Evolutionary conservation across 2,329 filamentous ascomycete genomes (phyloP).

Genomic region (Plectosphaerella cucumerina): DNA sequence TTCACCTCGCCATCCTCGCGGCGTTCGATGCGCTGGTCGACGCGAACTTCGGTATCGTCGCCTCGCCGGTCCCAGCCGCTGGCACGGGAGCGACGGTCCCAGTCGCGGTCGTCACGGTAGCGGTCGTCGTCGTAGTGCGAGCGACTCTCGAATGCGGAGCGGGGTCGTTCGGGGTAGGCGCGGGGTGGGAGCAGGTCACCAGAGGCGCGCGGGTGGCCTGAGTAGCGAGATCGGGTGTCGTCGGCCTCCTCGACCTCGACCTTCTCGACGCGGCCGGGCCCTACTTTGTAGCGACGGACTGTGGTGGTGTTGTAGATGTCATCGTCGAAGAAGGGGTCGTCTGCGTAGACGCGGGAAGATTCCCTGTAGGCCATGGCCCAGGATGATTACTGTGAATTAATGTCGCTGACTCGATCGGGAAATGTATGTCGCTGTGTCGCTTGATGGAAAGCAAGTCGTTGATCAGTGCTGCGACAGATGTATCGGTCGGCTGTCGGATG

Average conservation of each 20-base stretch:
- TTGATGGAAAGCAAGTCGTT: too few relatives aligned
- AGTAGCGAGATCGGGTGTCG: conserved; percentile 39
- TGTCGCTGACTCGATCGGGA: too few relatives aligned
- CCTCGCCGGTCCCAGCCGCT: conserved; percentile 14
- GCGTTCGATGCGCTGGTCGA: conserved; percentile 36
- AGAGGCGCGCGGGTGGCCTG: conserved; percentile 29
- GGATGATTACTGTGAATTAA: conserved; percentile 2
- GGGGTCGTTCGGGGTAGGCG: conserved; percentile 36
- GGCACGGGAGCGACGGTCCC: conserved; percentile 26
- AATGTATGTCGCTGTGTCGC: too few relatives aligned
- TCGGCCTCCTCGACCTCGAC: conserved; percentile 40
- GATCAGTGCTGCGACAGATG: too few relatives aligned
- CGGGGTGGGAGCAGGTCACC: conserved; percentile 34
- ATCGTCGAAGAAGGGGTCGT: conserved; percentile 34
- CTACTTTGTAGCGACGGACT: conserved; percentile 50
- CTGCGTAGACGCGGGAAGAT: conserved; percentile 24
- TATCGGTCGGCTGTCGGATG: too few relatives aligned
- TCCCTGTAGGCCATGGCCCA: conserved; percentile 25
- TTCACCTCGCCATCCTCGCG: conserved; percentile 47
- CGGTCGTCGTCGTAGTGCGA: conserved; percentile 22
- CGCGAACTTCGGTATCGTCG: conserved; percentile 28
- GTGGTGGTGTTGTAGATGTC: conserved; percentile 42
- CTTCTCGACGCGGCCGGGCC: conserved; percentile 33
- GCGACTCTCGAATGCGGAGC: conserved; percentile 43
- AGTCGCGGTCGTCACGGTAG: conserved; percentile 20